A percentile compares a stretch with the other conserved stretches of the same genome.
Evolutionary conservation across 2,329 filamentous ascomycete species (phyloP).

Genomic region (Sordariomycetes sp.): DNA sequence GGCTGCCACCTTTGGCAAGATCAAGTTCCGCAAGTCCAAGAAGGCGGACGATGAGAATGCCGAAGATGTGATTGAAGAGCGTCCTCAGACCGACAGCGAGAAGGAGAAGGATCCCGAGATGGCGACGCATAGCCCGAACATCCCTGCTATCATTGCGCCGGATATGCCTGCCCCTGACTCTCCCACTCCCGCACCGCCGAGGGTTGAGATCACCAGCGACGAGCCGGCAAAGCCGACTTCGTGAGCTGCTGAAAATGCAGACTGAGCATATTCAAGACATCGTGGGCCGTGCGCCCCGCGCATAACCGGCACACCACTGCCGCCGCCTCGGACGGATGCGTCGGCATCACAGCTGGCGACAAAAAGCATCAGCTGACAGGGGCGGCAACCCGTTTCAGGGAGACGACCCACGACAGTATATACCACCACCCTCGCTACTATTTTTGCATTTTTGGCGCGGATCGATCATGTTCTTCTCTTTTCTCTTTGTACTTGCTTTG

Average conservation of each 20-base stretch:
- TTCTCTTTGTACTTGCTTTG: too few species aligned
- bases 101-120: constrained; percentile 3
- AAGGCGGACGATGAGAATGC: constrained; percentile 1
- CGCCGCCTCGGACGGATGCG: too few species aligned
- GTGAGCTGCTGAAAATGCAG: not conserved
- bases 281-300: too few species aligned
- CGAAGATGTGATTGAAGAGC: not conserved
- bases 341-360: too few species aligned
- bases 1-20: constrained; percentile 3
- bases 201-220: constrained; percentile 1
- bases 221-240: not conserved
- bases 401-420: too few species aligned
- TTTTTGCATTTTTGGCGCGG: too few species aligned
- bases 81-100: not conserved
- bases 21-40: constrained; percentile 3
- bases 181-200: not conserved
- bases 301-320: too few species aligned
- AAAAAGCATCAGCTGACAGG: too few species aligned
- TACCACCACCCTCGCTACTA: too few species aligned
- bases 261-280: not conserved
- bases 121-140: not conserved
- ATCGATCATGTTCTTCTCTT: too few species aligned
- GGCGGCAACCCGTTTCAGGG: too few species aligned
- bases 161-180: constrained; percentile 1
- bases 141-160: constrained; percentile 4